These are phyloP conservation scores for Paramecium sonneborni DNA, from an alignment of 73 alveolate species.

Conservation along the genomic window DNA sequence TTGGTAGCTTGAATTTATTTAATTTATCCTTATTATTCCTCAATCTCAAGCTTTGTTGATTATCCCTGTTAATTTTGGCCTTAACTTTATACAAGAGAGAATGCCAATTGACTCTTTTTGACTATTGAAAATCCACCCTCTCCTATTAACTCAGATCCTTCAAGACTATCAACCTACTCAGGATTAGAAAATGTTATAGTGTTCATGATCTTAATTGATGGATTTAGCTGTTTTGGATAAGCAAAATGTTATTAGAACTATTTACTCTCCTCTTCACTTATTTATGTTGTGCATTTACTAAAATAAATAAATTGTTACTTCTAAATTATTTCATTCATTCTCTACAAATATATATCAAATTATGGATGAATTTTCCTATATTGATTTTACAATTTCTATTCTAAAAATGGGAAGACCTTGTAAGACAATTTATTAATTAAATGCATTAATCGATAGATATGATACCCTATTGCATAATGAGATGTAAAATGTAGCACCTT, in stretches of 20 bases:
- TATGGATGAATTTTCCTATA: not conserved
- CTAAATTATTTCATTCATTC: not conserved
- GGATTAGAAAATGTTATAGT: not conserved
- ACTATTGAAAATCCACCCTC: constrained; percentile 23
- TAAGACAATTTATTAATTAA: not conserved
- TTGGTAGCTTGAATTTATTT: not conserved
- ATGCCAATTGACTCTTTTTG: not conserved
- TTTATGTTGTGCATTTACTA: not conserved
- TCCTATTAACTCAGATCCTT: not conserved
- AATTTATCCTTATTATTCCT: not conserved
- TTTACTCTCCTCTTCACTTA: not conserved
- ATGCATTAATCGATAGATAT: constrained; percentile 40
- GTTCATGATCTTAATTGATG: no score
- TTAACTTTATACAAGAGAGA: not conserved
- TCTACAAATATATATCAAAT: not conserved
- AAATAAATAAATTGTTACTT: not conserved
- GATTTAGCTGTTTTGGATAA: no score
- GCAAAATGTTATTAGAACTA: not conserved
- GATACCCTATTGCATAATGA: constrained; percentile 9
- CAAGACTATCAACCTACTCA: not conserved
- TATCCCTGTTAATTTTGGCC: not conserved
- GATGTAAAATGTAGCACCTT: not conserved
- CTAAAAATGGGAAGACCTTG: not conserved
- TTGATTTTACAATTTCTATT: not conserved
- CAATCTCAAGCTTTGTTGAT: not conserved